Evolutionary conservation across 768 basidiomycete species (phyloP), one percentile per base, ranked within the genome.

Genomic region (Serendipita sp.): DNA sequence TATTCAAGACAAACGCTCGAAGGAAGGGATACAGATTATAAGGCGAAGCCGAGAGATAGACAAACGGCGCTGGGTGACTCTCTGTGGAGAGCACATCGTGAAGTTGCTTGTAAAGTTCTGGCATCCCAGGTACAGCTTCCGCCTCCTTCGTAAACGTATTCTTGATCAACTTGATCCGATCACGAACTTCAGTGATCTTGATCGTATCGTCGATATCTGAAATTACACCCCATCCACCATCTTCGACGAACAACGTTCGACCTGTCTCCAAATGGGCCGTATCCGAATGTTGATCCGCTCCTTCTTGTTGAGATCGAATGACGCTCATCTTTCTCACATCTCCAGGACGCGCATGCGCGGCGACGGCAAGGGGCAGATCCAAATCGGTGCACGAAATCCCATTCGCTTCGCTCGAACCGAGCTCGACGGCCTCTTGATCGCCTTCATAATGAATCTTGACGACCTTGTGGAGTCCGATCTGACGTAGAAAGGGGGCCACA

Each of bases 21-120:
- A 63, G 63, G 63, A 63, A 63, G 37, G 63, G 63, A 45, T 60
- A 63, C 63, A 63, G 24, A 15, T 63, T 44, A 24, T 45, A 63
- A 11, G 63, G 63, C 34, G 37, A 44, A 4, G 41, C 63, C 2
- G 37, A 44, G 5, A 63, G 24, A 37, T 63, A 63, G n/a, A 47
- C 7, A 30, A 63, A 63, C 41, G 45, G 63, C 5, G 63, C 24
- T 8, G 37, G 41, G 24, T 44, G 5, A 5, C 11, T n/a, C 41
- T 34, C n/a, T 8, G 63, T 63, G 13, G 37, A 45, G 30, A 60
- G 24, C 16, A 35, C 56, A 1, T 30, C 56, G 35, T 37, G 56
- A 4, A 63, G 41, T 13, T 16, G 13, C 63, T 44, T 47, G 63
- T 63, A 63, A 1, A 63, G 44, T 11, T 63, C 63, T 3, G 63